Evolutionary conservation across 225 moss, liverwort and hornwort species (phyloP).

Genomic region (Bryoerythrophyllum caledonicum): DNA sequence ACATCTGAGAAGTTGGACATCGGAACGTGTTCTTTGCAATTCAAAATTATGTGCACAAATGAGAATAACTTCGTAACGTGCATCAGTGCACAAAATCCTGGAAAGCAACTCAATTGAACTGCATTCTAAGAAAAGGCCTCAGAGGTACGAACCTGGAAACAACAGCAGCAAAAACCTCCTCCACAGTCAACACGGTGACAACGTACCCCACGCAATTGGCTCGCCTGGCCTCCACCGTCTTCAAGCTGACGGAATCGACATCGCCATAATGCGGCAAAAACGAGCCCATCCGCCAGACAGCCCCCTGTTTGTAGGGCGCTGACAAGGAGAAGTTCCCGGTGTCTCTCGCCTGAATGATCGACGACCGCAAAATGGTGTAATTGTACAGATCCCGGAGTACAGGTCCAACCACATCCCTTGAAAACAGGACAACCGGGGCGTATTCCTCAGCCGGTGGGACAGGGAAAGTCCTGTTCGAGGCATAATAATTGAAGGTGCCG

Average conservation of each 20-base stretch:
- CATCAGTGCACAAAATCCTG: too few relatives aligned
- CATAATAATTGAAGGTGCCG: background rate
- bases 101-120: too few relatives aligned
- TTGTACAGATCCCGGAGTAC: constrained; percentile 30
- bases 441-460: background rate
- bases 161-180: constrained; percentile 68
- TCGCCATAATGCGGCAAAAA: constrained; percentile 46
- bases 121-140: background rate
- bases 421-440: constrained; percentile 31
- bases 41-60: too few relatives aligned
- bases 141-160: constrained; percentile 54
- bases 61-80: too few relatives aligned
- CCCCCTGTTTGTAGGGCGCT: constrained; percentile 29
- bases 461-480: background rate
- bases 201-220: constrained; percentile 62
- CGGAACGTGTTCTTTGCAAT: too few relatives aligned
- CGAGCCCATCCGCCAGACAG: constrained; percentile 48
- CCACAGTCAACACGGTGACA: constrained; percentile 71
- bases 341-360: constrained; percentile 42
- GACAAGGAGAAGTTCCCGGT: constrained; percentile 48
- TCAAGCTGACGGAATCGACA: constrained; percentile 24
- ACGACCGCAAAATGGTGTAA: constrained; percentile 26
- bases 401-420: background rate
- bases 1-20: too few relatives aligned
- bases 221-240: constrained; percentile 32